Base-by-base conservation (phyloP, 2,329 filamentous ascomycete genomes). In the Ceratocystis alfenasii region DNA sequence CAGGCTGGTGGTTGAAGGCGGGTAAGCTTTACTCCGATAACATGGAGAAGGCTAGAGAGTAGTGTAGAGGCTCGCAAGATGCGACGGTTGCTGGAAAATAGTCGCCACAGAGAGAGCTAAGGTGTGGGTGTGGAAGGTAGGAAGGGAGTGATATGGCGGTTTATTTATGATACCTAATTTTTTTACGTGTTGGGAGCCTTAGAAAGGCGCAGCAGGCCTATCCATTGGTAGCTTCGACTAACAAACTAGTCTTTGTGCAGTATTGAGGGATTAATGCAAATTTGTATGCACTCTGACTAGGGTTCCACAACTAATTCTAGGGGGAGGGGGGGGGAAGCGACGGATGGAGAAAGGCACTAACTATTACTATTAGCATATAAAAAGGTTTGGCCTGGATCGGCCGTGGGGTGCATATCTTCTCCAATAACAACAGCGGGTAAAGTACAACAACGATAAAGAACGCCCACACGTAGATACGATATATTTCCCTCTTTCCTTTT, bases 1-100 rank as follows among this genome's bases (percentile, higher is more conserved):
- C 75, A 1, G 68, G 67, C 0, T 79, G 77, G 78, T 79, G 77
- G 76, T 63, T 78, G n/a, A 72, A 78, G 63, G 76, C 73, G 1
- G 75, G 76, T 3, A 72, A 71, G 61, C 70, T 71, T 28, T 79
- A 77, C 50, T 75, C 74, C 4, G 70, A 72, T 64, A 73, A 71
- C 46, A 76, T 78, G 69, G 71, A 73, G 25, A 74, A 75, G 65
- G 73, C 72, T 0, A 74, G 72, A 68, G 73, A 74, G 65, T 70
- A 28, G 71, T 63, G 70, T 62, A 62, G 33, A 65, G 25, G 20
- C 50, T 57, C 5, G 46, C n/a, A 28, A 55, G 20, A 25, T 20
- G 50, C 50, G 28, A 55, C 20, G 22, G 8, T 15, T 22, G 20
- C 12, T 20, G 50, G 50, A 15, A 28, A 55, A 22, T 48, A n/a